Base-by-base conservation (phyloP, 2,329 filamentous ascomycete genomes). In the Cordyceps javanica region DNA sequence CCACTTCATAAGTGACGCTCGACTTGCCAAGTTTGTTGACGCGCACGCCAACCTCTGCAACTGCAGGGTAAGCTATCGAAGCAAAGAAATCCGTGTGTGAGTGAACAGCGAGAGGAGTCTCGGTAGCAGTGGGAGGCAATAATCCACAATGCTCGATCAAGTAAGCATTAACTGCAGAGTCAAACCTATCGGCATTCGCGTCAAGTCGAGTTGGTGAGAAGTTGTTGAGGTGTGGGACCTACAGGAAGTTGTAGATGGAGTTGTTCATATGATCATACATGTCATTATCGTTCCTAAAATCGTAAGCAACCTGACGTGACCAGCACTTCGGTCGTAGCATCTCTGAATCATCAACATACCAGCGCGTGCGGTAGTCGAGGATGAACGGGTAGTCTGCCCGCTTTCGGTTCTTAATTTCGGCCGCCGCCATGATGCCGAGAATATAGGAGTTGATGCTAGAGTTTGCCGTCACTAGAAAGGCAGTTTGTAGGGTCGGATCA, bases 181-280 rank as follows among this genome's bases (percentile, higher is more conserved):
- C 93, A 71, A 96, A 94, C 58, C 85, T 87, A 59, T 61, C 16
- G 2, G 21, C 21, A 14, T 26, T 28, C 11, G 54, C 3, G 16
- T 39, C 44, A 50, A 46, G 26, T 39, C 23, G 25, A 6, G 25
- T 53, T 28, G 11, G 39, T 28, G 23, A 49, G 46, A 34, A n/a
- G 30, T 30, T 28, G 45, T 5, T 10, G 28, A 23, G 14, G 39
- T 23, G 39, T 19, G 41, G 34, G 41, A 63, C 77, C 68, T 71
- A 86, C 80, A 95, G 80, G 61, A 89, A 87, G 66, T 89, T 89
- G 73, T 96, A 96, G 55, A 94, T 81, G 41, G 86, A 89, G 69
- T 96, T 96, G 75, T 96, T 96, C 79, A 96, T 85, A 70, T 97
- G 93, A 60, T 90, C 82, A 72, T 94, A 96, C 89, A 95, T 94